Evolutionary conservation across 2,329 filamentous ascomycete species (phyloP), one percentile per base, ranked within the genome.

Genomic region (Delphinella strobiligena): DNA sequence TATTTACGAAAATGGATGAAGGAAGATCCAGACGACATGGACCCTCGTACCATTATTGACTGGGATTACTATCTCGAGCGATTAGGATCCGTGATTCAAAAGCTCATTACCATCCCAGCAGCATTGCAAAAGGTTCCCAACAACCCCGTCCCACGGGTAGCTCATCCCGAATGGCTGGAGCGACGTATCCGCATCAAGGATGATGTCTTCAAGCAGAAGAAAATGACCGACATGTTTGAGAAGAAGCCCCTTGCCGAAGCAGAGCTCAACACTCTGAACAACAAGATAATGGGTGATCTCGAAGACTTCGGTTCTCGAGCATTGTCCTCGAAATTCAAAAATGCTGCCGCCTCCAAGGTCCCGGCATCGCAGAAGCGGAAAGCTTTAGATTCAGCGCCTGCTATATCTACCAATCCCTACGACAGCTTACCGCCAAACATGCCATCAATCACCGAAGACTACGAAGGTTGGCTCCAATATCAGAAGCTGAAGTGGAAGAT

Each of bases 401-500:
- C 70, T 22, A 76, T 80, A 34, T 75, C 73, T 2, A 62, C 72
- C 0, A 84, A 96, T 54, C 87, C 87, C 0, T 93, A 86, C 59
- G 80, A 86, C 19, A 75, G 75, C 17, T 69, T 98, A 11, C 91
- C 91, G 0, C 75, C 81, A 45, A 72, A 75, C 31, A 93, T 94
- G 82, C 89, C 91, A 1, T 75, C 74, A 17, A 82, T 91, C 15
- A 83, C 78, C 0, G 78, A 91, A 36, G 82, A 98, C 59, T 99
- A 99, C 50, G 67, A 76, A 14, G 85, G 76, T 0, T 98, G 93
- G 68, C 60, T 99, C 38, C 73, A 82, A 54, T 96, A 96, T 54
- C 91, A 98, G 58, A 99, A 99, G 62, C 78, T 88, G 64, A 98
- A 98, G 61, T 99, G 91, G 91, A 95, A 89, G 65, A 81, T 96